phyloP scores from a whole-genome alignment of 495 filamentous ascomycete species.

The Physcia stellaris region DNA sequence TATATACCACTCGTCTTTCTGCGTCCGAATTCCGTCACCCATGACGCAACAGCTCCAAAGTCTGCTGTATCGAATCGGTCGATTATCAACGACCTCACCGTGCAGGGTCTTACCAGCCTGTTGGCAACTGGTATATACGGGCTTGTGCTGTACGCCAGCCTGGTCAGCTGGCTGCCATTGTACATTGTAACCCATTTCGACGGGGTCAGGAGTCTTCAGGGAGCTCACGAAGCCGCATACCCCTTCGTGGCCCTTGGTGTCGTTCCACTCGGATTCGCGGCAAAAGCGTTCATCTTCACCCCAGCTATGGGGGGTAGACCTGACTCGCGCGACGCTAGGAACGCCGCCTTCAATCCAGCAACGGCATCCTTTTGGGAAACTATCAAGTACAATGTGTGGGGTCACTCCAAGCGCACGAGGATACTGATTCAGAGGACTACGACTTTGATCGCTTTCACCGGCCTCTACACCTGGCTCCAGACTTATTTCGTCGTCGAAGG shows the following conservation, averaged over 20 bases:
- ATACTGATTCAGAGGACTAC: constrained; percentile 50
- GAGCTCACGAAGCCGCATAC: constrained; percentile 39
- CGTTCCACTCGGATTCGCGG: constrained; percentile 53
- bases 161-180: constrained; percentile 49
- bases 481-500: constrained; percentile 48
- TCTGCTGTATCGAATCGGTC: constrained; percentile 44
- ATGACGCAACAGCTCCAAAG: constrained; percentile 35
- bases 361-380: constrained; percentile 44
- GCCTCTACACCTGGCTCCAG: constrained; percentile 51
- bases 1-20: constrained; percentile 59
- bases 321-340: constrained; percentile 20
- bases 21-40: constrained; percentile 46
- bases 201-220: constrained; percentile 46
- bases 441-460: constrained; percentile 39
- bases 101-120: constrained; percentile 48
- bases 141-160: constrained; percentile 47
- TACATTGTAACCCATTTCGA: constrained; percentile 58
- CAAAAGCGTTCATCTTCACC: constrained; percentile 61
- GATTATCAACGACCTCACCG: constrained; percentile 51
- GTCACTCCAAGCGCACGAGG: constrained; percentile 47
- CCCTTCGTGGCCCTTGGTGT: constrained; percentile 36
- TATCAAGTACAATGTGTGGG: constrained; percentile 45
- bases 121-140: constrained; percentile 56
- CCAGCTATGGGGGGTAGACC: constrained; percentile 40
- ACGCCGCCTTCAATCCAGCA: constrained; percentile 34